A percentile compares a stretch with the other conserved stretches of the same genome.
phyloP scores from a whole-genome alignment of 257 asterid genomes.

The Penstemon newberryi region DNA sequence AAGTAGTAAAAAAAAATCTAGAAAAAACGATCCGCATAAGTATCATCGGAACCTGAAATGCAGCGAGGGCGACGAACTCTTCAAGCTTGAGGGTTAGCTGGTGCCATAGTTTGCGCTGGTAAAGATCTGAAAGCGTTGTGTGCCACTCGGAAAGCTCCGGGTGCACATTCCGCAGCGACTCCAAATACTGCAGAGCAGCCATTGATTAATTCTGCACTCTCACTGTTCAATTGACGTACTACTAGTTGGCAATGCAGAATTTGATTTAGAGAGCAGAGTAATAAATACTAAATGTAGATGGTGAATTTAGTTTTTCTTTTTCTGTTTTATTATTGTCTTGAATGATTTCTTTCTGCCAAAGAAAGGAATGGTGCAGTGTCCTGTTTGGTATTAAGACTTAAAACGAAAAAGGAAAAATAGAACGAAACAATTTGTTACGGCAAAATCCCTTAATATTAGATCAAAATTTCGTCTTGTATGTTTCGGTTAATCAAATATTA shows the following conservation, averaged over 20 bases:
- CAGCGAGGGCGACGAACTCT: constrained; percentile 82
- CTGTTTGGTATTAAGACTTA: no score
- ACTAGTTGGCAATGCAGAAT: background rate
- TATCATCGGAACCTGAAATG: constrained; percentile 61
- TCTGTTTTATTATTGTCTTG: background rate
- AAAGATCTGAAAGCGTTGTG: constrained; percentile 87
- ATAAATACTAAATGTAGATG: no score
- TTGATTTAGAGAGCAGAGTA: constrained; percentile 11
- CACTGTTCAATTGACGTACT: constrained; percentile 22
- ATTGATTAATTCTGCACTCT: constrained; percentile 33
- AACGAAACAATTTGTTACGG: no score
- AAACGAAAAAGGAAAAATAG: no score
- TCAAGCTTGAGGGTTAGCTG: constrained; percentile 97
- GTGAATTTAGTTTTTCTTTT: background rate
- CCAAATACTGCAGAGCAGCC: constrained; percentile 91
- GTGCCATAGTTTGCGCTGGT: constrained; percentile 96
- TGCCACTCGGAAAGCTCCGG: constrained; percentile 96
- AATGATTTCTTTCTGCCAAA: constrained; percentile 40
- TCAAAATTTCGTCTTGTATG: no score
- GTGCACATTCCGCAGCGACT: constrained; percentile 61
- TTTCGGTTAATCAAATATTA: no score
- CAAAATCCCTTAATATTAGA: no score
- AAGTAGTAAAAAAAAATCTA: background rate
- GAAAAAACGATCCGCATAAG: constrained; percentile 12
- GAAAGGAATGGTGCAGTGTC: constrained; percentile 28